Evolutionary conservation across 78 protist species (phyloP).

Genomic region (Speleostelium caveatum): DNA sequence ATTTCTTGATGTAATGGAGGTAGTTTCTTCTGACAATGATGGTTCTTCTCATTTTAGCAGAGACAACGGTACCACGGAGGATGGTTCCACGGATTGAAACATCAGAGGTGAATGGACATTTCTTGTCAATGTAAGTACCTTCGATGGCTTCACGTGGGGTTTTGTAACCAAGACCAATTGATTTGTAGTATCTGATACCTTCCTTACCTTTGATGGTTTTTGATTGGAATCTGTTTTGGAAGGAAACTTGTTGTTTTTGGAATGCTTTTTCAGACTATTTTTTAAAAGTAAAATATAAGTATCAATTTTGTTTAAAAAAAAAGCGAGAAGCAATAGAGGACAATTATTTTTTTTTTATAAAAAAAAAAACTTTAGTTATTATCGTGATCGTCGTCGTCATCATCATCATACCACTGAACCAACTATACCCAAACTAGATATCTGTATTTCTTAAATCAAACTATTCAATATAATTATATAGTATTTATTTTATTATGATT

Average conservation of each 20-base stretch:
- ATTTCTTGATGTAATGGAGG: conserved; percentile 99
- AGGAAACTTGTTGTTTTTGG: conserved; percentile 95
- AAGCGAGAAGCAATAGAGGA: neutral
- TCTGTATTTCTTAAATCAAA: too few relatives aligned
- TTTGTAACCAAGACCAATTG: conserved; percentile 99
- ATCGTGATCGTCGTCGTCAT: neutral
- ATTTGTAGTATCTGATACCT: conserved; percentile 89
- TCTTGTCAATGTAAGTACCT: conserved; percentile 98
- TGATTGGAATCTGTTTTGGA: conserved; percentile 75
- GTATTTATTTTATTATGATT: too few relatives aligned
- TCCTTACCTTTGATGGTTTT: conserved; percentile 29
- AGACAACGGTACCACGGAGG: conserved; percentile 93
- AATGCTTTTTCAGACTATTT: conserved; percentile 95
- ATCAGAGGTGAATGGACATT: conserved; percentile 99
- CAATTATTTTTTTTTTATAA: neutral
- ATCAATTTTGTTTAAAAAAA: neutral
- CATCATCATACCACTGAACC: too few relatives aligned
- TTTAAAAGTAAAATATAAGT: neutral
- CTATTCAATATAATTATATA: too few relatives aligned
- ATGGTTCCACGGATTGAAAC: conserved; percentile 99
- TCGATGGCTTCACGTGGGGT: conserved; percentile 96
- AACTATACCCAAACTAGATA: too few relatives aligned
- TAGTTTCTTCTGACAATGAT: conserved; percentile 97
- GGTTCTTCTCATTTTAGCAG: conserved; percentile 90
- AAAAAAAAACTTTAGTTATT: too few relatives aligned